These are phyloP conservation scores for Eragrostis curvula DNA, from an alignment of 176 grass and related monocot species.

Conservation along the genomic window DNA sequence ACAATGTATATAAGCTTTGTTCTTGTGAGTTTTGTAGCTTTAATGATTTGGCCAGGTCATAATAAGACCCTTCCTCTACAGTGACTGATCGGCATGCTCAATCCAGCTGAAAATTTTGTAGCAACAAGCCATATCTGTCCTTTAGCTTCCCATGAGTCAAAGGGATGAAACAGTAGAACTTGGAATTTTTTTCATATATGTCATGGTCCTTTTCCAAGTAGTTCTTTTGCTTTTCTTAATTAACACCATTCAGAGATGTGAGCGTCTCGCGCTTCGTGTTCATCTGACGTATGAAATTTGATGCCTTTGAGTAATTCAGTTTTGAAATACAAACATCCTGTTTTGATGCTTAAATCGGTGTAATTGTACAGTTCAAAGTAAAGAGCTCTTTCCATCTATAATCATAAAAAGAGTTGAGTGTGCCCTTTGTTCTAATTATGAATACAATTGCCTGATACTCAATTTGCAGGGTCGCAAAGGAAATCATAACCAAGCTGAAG, in stretches of 20 bases:
- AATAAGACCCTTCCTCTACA: background rate
- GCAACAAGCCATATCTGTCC: background rate
- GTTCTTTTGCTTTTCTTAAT: background rate
- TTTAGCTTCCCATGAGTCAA: background rate
- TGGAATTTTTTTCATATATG: background rate
- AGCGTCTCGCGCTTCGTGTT: background rate
- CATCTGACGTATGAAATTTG: background rate
- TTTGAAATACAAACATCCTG: background rate
- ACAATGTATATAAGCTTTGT: background rate
- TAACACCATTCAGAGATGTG: background rate
- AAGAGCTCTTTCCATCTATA: background rate
- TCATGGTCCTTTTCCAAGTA: background rate
- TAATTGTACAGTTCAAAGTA: background rate
- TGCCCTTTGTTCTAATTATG: background rate
- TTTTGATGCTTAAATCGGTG: background rate
- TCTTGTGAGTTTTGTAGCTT: background rate
- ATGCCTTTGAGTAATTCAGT: background rate
- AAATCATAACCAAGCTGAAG: conserved; percentile 38
- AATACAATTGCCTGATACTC: background rate
- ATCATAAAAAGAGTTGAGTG: background rate
- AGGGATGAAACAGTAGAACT: background rate
- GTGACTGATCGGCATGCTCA: no score
- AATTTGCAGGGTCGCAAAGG: conserved; percentile 62
- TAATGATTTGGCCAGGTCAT: background rate
- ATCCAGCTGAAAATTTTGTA: background rate